phyloP scores from a whole-genome alignment of 2,329 filamentous ascomycete genomes.

The Fusarium bactridioides region DNA sequence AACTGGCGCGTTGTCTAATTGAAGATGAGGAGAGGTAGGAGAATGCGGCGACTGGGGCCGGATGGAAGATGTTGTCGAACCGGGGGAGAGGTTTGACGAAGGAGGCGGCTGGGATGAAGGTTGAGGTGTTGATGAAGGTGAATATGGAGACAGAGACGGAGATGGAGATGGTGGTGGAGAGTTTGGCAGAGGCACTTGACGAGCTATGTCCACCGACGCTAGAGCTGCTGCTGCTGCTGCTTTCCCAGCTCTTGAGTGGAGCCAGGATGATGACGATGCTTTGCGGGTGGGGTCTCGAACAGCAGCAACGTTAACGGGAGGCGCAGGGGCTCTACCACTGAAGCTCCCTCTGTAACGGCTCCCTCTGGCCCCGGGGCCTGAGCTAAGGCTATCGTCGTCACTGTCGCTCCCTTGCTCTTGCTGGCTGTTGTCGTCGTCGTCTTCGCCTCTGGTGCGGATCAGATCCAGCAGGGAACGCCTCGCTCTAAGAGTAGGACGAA shows the following conservation, averaged over 20 bases:
- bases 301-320: constrained; percentile 21
- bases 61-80: constrained; percentile 43
- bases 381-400: constrained; percentile 9
- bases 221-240: constrained; percentile 25
- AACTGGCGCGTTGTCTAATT: constrained; percentile 39
- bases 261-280: constrained; percentile 46
- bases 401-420: constrained; percentile 15
- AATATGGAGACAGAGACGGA: constrained; percentile 43
- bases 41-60: constrained; percentile 44
- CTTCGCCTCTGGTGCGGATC: constrained; percentile 49
- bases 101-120: constrained; percentile 44
- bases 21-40: constrained; percentile 38
- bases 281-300: constrained; percentile 30
- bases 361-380: constrained; percentile 4
- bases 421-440: constrained; percentile 27
- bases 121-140: constrained; percentile 29
- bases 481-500: constrained; percentile 58
- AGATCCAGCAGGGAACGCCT: constrained; percentile 63
- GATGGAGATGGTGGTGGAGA: constrained; percentile 52
- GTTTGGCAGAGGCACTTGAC: constrained; percentile 51
- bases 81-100: constrained; percentile 43
- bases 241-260: constrained; percentile 40
- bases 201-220: constrained; percentile 47
- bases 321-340: constrained; percentile 34
- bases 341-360: constrained; percentile 23